Base-by-base conservation (phyloP, 2,329 filamentous ascomycete genomes). In the Pseudogymnoascus sp. region DNA sequence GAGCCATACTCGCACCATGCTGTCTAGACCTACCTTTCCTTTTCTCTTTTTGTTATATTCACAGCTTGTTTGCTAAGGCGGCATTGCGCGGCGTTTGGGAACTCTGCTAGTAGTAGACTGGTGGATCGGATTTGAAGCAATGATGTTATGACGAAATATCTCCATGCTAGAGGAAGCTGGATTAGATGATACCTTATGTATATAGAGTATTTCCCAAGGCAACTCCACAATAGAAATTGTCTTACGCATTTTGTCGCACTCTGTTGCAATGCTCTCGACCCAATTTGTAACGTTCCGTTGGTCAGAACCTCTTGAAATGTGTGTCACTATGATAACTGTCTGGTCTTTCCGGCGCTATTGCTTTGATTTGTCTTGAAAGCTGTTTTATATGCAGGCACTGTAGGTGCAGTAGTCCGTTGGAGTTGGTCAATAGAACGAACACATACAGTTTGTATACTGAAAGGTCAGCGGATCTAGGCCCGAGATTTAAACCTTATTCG, bases 1-100 rank as follows among this genome's bases (percentile, higher is more conserved):
- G 84, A 87, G 79, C 84, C 84, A 36, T 87, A 86, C 74, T 80
- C 80, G 60, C 84, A 85, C 69, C 68, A 73, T 63, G 78, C 79
- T 49, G 76, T 77, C 55, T 86, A 80, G 76, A 9, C 49, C 16
- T 55, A 22, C 5, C 2, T 55, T 4, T 52, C 3, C 7, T 22
- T 22, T 16, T 3, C 25, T 7, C 8, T 22, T 14, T 30, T 55
- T 19, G 49, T 55, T 33, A 5, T 35, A 35, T 55, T 55, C 49
- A 14, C 49, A 35, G 28, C n/a, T 35, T 55, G 49, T 55, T 33
- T 55, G 49, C 28, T 55, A n/a, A 22, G 49, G 49, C 49, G 49
- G 49, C 49, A 55, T 55, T 55, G 49, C 49, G 22, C 5, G 49
- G 49, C 49, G 49, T 55, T 55, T 35, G 28, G 49, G 49, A 55